Base-by-base conservation (phyloP, 352 stramenopile genomes). In the Elongisporangium undulatum region DNA sequence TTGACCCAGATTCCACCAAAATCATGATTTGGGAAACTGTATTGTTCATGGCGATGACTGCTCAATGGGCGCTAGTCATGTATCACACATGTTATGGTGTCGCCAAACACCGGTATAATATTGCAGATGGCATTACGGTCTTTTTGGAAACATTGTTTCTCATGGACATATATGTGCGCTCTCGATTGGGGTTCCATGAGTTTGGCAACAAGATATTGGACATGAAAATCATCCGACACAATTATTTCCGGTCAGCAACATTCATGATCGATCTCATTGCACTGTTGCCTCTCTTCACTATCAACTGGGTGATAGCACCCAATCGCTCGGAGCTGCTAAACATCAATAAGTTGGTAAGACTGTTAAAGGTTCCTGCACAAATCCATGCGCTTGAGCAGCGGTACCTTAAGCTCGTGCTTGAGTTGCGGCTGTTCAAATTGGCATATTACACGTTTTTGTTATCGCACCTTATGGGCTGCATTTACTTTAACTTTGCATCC, bases 171-270 rank as follows among this genome's bases (percentile, higher is more conserved):
- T 73, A 71, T 23, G 49, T 88, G 22, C 69, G 77, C 9, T 67
- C 59, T n/a, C 62, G 74, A 2, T 55, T 79, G 1, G 75, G 78
- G 0, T 84, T 69, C 23, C 69, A 82, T 49, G 69, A 71, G 38
- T 85, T 75, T 54, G 75, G 78, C 24, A 84, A 82, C 71, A 87
- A 85, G 49, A 67, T 85, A 29, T 75, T 82, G 67, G 63, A 82
- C 50, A 17, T 61, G 3, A 20, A 20, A 6, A 53, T 60, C 3
- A 83, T 85, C 53, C 75, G 68, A 22, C 53, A 38, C 2, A 53
- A 39, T 4, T 87, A 82, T 55, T 66, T 82, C 20, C 60, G 61
- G 2, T 87, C 77, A 0, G 56, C 21, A 16, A 57, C 53, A 0
- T 87, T 87, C 54, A 10, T 64, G 9, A 53, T 87, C 34, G 77